Percentiles rank a stretch among this genome's conserved stretches.
Evolutionary conservation across 495 filamentous ascomycete species (phyloP).

Genomic region (Xylaria cubensis): DNA sequence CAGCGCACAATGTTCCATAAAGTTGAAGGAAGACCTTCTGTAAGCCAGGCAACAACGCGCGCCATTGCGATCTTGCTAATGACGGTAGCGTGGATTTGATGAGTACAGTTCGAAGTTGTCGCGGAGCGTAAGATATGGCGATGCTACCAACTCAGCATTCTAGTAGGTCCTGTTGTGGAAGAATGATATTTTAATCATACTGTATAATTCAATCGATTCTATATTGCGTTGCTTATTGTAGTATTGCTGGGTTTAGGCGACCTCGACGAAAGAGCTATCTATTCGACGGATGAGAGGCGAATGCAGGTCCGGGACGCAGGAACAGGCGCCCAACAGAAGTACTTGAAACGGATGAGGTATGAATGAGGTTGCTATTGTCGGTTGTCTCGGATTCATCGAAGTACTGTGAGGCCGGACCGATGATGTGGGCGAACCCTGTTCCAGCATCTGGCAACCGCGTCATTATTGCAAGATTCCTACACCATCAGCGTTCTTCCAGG

Average conservation of each 20-base stretch:
- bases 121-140: not conserved
- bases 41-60: slow-evolving; percentile 3
- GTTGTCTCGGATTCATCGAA: not conserved
- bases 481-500: too few relatives aligned
- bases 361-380: not conserved
- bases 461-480: not conserved
- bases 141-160: slow-evolving; percentile 3
- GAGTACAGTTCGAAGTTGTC: not conserved
- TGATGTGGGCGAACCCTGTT: slow-evolving; percentile 31
- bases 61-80: slow-evolving; percentile 1
- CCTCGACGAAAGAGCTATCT: not conserved
- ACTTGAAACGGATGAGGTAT: not conserved
- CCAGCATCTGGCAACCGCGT: slow-evolving; percentile 10
- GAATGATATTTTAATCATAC: not conserved
- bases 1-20: slow-evolving; percentile 39
- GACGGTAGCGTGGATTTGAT: not conserved
- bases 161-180: not conserved
- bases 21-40: slow-evolving; percentile 25
- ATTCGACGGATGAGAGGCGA: not conserved
- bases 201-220: not conserved
- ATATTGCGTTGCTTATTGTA: not conserved
- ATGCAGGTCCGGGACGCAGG: slow-evolving; percentile 1
- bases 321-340: not conserved
- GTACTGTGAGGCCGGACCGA: slow-evolving; percentile 14
- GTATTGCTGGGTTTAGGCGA: not conserved